These are phyloP conservation scores for Eudorina sp. DNA, from an alignment of 139 green algal genomes.

Conservation along the genomic window DNA sequence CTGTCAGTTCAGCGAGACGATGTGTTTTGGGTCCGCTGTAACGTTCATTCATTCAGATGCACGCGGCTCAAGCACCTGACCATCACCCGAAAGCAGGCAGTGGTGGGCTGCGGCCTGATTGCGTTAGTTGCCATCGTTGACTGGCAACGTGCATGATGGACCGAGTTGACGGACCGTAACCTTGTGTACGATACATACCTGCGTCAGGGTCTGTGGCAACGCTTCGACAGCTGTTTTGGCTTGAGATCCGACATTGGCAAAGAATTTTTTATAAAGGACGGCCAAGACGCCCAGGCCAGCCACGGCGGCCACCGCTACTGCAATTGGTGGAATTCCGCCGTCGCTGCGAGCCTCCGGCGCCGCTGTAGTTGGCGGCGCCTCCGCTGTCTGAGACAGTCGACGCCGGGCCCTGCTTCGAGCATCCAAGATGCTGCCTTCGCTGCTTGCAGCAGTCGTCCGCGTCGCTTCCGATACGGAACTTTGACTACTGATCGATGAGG, in stretches of 20 bases:
- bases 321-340: background rate
- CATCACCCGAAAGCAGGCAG: no score
- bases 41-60: no score
- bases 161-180: no score
- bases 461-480: background rate
- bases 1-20: no score
- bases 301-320: slow-evolving; percentile 6
- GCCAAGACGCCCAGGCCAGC: slow-evolving; percentile 45
- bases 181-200: no score
- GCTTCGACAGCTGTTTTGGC: slow-evolving; percentile 4
- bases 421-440: background rate
- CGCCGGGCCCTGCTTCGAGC: background rate
- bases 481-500: background rate
- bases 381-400: background rate
- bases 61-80: no score
- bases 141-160: no score
- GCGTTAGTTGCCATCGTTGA: no score
- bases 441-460: slow-evolving; percentile 9
- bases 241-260: slow-evolving; percentile 17
- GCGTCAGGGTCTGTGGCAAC: background rate
- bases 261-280: slow-evolving; percentile 54
- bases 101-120: no score
- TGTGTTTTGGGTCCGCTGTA: no score
- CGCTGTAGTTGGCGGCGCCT: background rate
- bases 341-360: background rate